Evolutionary conservation across 192 early-diverging fungal species (phyloP), one percentile per base, ranked within the genome.

Genomic region (Rhizoclosmatium globosum): DNA sequence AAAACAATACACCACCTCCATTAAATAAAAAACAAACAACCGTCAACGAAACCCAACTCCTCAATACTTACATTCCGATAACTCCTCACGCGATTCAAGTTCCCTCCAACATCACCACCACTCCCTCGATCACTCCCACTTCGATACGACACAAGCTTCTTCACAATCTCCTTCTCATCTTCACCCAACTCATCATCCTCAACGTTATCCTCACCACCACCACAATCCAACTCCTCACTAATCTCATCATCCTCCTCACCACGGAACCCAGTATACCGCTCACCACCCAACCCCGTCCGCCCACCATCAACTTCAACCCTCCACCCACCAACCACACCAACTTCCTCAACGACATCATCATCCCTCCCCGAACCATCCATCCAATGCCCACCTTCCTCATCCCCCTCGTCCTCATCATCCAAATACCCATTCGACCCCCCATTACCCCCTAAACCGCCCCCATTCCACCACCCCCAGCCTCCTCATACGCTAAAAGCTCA

Each of bases 401-500:
- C 50, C 50, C 0, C 71, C n/a, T 60, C 41, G 45, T 79, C 58
- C 23, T 74, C 78, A 38, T 62, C 56, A 15, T 73, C 44, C 11
- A 74, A 73, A 73, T 19, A 2, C 60, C 69, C 39, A 66, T n/a
- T 6, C 59, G 17, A 39, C 13, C 62, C 38, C n/a, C 64, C 15
- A 43, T 13, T 4, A 23, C 46, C 59, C 21, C 9, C 61, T 4
- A n/a, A 3, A 23, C 45, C 42, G 17, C 70, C 11, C 4, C 69
- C 71, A 57, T 42, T 3, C 60, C 21, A 60, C 21, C 67, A 59
- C 39, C n/a, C n/a, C 46, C 62, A 19, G 47, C 56, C 72, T 89
- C 88, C 68, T 90, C 89, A 61, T 76, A 73, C 6, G 88, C 88
- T 9, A 90, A 81, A 31, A 85, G 75, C 45, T 88, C 84, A 72